Base-by-base conservation (phyloP, 495 filamentous ascomycete species). In the Daldinia bambusicola region DNA sequence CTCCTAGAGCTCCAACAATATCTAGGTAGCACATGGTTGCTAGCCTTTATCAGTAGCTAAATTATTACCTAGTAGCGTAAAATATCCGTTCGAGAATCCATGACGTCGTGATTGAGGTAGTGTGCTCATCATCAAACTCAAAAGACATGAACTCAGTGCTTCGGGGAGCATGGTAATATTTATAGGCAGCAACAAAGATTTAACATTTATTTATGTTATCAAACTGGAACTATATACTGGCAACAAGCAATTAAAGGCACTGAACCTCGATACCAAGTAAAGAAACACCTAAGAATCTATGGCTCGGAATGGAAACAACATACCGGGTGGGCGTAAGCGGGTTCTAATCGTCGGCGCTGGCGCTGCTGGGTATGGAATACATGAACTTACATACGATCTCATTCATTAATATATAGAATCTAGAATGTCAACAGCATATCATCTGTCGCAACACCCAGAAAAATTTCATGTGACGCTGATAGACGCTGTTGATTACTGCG, bases 401-500 rank as follows among this genome's bases (percentile, higher is more conserved):
- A 31, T 32, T 31, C 5, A 41, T 50, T 74, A 16, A 74, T 53
- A 6, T 22, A 14, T 8, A 61, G 64, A 5, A 5, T 52, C 34
- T 38, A 71, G 56, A 37, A 79, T 91, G 92, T 91, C 92, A 16
- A 93, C 92, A 73, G 91, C 92, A 8, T 83, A 89, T 18, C 90
- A 91, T 13, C 83, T 96, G 3, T 87, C 91, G 16, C 83, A 92
- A 56, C 91, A 94, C 70, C 90, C 89, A 0, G 86, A 91, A 38
- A 87, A 86, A 59, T 95, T 93, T 77, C 83, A 90, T 38, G 86
- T 95, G 31, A 93, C 91, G 0, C 74, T 95, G 30, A 85, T 96
- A 58, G 92, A 95, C 63, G 85, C 83, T 1, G 85, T 85, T 32
- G 78, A 84, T 38, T 87, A 92, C 57, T 87, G 88, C 58, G 93